Conservation (phyloP, 306 rosid species). For the Prunus fruticosa region DNA sequence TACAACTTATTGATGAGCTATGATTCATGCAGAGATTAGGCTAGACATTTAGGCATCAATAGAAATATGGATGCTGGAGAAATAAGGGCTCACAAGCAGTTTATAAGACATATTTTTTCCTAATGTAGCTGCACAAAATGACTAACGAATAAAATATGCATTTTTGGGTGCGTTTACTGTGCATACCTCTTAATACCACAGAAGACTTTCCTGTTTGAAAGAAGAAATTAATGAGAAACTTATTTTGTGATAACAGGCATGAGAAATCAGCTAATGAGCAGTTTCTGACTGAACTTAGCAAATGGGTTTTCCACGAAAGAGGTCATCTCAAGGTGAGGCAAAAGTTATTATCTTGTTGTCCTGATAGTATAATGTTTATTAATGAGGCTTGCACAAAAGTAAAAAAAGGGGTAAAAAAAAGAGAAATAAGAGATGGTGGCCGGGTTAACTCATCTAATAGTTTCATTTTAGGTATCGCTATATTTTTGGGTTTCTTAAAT, state of each 20-base stretch:
- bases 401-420: not conserved
- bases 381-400: not conserved
- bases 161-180: not conserved
- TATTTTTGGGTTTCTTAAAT: conserved; percentile 6
- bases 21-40: not conserved
- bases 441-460: conserved; percentile 6
- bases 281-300: conserved; percentile 78
- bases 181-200: not conserved
- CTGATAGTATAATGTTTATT: not conserved
- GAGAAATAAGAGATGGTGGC: not conserved
- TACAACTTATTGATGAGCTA: not conserved
- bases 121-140: not conserved
- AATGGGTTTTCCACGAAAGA: conserved; percentile 97
- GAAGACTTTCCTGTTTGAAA: not conserved
- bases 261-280: conserved; percentile 90
- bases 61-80: not conserved
- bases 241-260: conserved; percentile 48
- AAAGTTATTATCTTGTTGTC: not conserved
- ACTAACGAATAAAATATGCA: not conserved
- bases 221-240: not conserved
- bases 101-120: not conserved
- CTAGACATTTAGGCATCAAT: not conserved
- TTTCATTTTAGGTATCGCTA: not conserved
- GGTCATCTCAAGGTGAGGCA: conserved; percentile 92
- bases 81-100: not conserved